Percentiles rank a stretch among this genome's conserved stretches.
phyloP scores from a whole-genome alignment of 163 green algal genomes.

The Scenedesmus sp. region DNA sequence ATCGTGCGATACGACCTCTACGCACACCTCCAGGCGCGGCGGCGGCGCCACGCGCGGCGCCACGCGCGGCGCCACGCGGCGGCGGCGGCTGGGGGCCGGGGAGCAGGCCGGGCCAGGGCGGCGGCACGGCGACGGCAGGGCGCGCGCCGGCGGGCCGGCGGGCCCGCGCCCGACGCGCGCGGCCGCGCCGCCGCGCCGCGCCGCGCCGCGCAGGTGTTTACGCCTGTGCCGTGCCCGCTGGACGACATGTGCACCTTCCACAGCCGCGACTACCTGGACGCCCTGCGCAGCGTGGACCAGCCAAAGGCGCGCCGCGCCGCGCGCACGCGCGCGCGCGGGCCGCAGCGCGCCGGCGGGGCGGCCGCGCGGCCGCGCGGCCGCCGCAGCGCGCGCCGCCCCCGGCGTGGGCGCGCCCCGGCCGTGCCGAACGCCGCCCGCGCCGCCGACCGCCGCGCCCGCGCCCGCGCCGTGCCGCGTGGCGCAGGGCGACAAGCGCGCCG shows the following conservation, averaged over 20 bases:
- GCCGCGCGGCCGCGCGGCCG: no score
- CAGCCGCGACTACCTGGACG: slow-evolving; percentile 76
- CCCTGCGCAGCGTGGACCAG: slow-evolving; percentile 59
- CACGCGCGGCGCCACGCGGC: not conserved
- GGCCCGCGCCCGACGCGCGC: not conserved
- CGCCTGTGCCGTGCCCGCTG: slow-evolving; percentile 54
- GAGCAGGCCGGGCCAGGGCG: no score
- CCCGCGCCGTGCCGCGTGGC: no score
- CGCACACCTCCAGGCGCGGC: slow-evolving; percentile 70
- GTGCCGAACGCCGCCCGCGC: no score
- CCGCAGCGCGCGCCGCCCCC: no score
- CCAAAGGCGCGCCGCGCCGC: slow-evolving; percentile 1
- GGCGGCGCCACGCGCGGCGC: not conserved
- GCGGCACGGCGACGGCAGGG: not conserved
- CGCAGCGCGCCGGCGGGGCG: no score
- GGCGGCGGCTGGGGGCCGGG: no score
- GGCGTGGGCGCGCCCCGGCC: no score
- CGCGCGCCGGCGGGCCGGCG: not conserved
- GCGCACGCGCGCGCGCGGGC: no score
- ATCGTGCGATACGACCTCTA: slow-evolving; percentile 85
- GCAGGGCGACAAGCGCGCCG: slow-evolving; percentile 6
- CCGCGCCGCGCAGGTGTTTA: slow-evolving; percentile 56
- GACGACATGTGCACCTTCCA: slow-evolving; percentile 81
- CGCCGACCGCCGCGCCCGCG: no score
- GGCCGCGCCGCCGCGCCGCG: not conserved